These are phyloP conservation scores for Podaxis pistillaris DNA, from an alignment of 768 basidiomycete genomes.

Conservation along the genomic window DNA sequence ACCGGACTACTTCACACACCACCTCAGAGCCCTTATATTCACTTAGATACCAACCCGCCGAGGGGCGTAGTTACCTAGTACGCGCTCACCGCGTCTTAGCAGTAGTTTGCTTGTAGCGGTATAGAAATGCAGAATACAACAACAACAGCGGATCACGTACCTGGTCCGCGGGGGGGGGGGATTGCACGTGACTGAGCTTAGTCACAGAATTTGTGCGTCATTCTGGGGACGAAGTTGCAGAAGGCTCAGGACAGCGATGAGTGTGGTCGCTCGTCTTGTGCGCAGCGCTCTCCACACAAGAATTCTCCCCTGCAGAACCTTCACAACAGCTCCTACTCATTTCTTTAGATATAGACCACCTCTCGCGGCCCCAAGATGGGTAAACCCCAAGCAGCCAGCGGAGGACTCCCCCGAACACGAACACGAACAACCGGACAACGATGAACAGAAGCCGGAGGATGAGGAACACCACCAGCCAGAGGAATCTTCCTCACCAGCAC, in stretches of 20 bases:
- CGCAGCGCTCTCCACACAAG: not conserved
- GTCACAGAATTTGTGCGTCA: slow-evolving; percentile 7
- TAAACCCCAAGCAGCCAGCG: slow-evolving; percentile 7
- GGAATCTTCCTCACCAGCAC: slow-evolving; percentile 16
- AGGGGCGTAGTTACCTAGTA: no score
- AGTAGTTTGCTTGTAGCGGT: no score
- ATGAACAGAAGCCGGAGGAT: slow-evolving; percentile 5
- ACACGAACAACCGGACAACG: not conserved
- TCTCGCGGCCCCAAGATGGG: slow-evolving; percentile 5
- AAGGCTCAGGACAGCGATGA: slow-evolving; percentile 9
- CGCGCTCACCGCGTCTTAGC: no score
- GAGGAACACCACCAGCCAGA: slow-evolving; percentile 4
- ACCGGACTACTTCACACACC: no score
- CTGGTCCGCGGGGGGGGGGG: not conserved
- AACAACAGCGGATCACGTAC: not conserved
- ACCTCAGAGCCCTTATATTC: no score
- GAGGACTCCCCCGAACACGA: not conserved
- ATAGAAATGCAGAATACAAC: no score
- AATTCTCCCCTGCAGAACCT: not conserved
- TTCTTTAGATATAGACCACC: not conserved
- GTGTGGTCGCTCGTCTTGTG: slow-evolving; percentile 9
- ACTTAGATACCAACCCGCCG: no score
- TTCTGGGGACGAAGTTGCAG: not conserved
- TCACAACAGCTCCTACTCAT: not conserved
- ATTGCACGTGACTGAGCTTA: not conserved